Conservation (phyloP, 106 monocot genomes). For the Acanthochlamys bracteata region DNA sequence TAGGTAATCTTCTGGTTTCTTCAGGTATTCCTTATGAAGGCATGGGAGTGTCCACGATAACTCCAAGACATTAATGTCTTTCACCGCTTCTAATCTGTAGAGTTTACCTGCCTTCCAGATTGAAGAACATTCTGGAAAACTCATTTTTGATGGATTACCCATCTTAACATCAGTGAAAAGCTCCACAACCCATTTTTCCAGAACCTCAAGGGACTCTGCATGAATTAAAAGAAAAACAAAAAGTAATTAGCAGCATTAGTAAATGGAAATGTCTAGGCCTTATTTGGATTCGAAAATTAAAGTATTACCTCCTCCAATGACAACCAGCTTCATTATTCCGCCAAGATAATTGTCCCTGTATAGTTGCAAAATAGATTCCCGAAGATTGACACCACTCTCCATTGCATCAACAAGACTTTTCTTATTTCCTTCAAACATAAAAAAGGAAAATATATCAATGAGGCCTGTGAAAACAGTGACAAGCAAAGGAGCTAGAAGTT, state of each 20-base stretch:
- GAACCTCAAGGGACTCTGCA: constrained; percentile 76
- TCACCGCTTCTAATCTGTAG: constrained; percentile 84
- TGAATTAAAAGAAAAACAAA: not conserved
- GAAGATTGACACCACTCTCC: constrained; percentile 78
- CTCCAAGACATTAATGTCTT: constrained; percentile 79
- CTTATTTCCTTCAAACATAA: constrained; percentile 58
- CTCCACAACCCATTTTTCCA: constrained; percentile 82
- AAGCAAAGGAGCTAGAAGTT: constrained; percentile 1
- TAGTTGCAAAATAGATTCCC: constrained; percentile 73
- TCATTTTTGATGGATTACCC: constrained; percentile 26
- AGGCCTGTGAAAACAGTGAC: not conserved
- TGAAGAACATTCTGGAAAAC: constrained; percentile 22
- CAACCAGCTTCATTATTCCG: constrained; percentile 83
- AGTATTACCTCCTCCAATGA: constrained; percentile 89
- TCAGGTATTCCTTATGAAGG: constrained; percentile 82
- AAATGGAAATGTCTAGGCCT: no score
- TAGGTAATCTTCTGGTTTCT: constrained; percentile 92
- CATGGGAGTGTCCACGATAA: constrained; percentile 91
- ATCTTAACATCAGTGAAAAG: constrained; percentile 63
- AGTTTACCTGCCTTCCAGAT: constrained; percentile 77
- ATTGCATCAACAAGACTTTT: constrained; percentile 94
- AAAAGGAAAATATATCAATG: not conserved
- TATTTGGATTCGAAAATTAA: not conserved
- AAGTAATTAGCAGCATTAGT: not conserved
- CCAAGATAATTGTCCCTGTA: constrained; percentile 77